phyloP scores from a whole-genome alignment of 2,329 filamentous ascomycete species.

The Cercospora sp. region DNA sequence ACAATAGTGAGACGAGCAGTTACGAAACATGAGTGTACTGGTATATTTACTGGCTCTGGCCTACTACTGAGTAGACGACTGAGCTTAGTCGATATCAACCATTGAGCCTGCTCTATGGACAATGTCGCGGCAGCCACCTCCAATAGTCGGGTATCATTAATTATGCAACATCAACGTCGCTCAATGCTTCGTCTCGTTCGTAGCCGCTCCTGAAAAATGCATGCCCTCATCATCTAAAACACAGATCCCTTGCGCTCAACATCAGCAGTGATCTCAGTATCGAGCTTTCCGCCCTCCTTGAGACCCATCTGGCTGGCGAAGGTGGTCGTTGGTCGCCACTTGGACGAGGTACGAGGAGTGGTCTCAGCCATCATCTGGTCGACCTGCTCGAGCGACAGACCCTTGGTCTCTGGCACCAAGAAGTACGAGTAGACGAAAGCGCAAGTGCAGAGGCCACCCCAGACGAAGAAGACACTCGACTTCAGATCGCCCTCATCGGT shows the following conservation, averaged over 20 bases:
- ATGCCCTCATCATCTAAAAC: slow-evolving; percentile 32
- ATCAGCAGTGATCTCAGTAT: slow-evolving; percentile 33
- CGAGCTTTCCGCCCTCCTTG: slow-evolving; percentile 37
- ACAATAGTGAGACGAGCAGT: neutral
- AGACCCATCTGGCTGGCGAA: slow-evolving; percentile 40
- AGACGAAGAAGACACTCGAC: slow-evolving; percentile 48
- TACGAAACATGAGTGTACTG: neutral
- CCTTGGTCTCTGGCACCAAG: slow-evolving; percentile 80
- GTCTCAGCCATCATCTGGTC: slow-evolving; percentile 90
- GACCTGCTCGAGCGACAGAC: slow-evolving; percentile 79
- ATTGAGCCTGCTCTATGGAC: slow-evolving; percentile 4
- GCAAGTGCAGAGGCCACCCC: slow-evolving; percentile 56
- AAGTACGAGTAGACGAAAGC: slow-evolving; percentile 49
- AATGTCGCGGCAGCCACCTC: slow-evolving; percentile 1
- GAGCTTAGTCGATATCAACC: slow-evolving; percentile 4
- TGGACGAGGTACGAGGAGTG: slow-evolving; percentile 71
- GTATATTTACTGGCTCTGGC: neutral
- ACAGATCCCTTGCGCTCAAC: slow-evolving; percentile 41
- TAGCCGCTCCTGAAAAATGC: slow-evolving; percentile 11
- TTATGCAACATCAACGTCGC: slow-evolving; percentile 11
- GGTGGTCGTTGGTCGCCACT: slow-evolving; percentile 54
- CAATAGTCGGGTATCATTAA: slow-evolving; percentile 11
- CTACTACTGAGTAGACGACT: neutral
- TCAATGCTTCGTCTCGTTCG: slow-evolving; percentile 30
- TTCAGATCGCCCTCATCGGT: slow-evolving; percentile 55